These are phyloP conservation scores for Tausonia pullulans DNA, from an alignment of 1,284 basidiomycete species.

Conservation along the genomic window DNA sequence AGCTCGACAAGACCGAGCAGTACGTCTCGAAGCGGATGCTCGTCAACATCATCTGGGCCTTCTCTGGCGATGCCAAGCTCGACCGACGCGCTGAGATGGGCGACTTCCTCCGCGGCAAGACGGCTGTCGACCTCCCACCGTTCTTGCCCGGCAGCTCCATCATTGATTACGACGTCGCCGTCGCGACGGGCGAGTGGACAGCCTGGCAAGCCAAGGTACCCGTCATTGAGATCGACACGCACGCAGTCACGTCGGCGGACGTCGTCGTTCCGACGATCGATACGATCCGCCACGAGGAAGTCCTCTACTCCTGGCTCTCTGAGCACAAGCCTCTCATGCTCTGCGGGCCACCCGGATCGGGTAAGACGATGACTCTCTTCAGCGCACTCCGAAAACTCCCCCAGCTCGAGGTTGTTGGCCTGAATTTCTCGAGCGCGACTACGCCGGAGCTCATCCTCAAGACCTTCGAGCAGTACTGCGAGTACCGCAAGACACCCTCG, in stretches of 20 bases:
- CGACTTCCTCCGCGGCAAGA: slow-evolving; percentile 70
- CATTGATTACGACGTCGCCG: slow-evolving; percentile 91
- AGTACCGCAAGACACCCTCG: slow-evolving; percentile 95
- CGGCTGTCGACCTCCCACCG: slow-evolving; percentile 79
- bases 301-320: slow-evolving; percentile 95
- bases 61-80: slow-evolving; percentile 88
- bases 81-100: slow-evolving; percentile 84
- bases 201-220: slow-evolving; percentile 88
- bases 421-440: slow-evolving; percentile 98
- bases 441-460: slow-evolving; percentile 96
- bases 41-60: slow-evolving; percentile 92
- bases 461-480: slow-evolving; percentile 99
- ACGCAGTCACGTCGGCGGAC: slow-evolving; percentile 88
- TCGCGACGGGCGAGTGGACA: slow-evolving; percentile 74
- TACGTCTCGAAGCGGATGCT: slow-evolving; percentile 87
- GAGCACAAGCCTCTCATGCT: slow-evolving; percentile 98
- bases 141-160: slow-evolving; percentile 65
- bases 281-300: slow-evolving; percentile 96
- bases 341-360: slow-evolving; percentile 96
- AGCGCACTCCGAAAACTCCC: slow-evolving; percentile 94
- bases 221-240: slow-evolving; percentile 91
- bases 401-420: slow-evolving; percentile 96
- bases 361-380: slow-evolving; percentile 99
- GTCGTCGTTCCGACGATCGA: slow-evolving; percentile 98
- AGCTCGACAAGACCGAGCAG: slow-evolving; percentile 70